Base-by-base conservation (phyloP, 495 filamentous ascomycete species). In the Clavariopsis aquatica region DNA sequence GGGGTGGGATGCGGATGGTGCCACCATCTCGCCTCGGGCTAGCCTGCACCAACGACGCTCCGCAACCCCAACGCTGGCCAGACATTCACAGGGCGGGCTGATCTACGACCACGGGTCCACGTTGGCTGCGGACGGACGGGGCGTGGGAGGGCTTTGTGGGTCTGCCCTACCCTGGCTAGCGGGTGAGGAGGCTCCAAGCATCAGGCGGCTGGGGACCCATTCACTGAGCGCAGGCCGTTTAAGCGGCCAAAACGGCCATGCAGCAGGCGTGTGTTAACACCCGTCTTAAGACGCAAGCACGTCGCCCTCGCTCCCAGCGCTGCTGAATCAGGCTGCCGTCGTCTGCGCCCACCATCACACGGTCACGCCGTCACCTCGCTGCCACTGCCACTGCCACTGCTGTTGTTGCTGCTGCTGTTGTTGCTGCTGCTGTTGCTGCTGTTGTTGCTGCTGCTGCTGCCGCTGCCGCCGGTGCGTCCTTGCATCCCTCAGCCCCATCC, bases 61-160 rank as follows among this genome's bases (percentile, higher is more conserved):
- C 5, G 20, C 36, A 34, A 12, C 46, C 52, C 23, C 28, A 6
- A 8, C 38, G 13, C 38, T 43, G 4, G 20, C 54, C 27, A 53
- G 31, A 55, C 41, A 53, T 60, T 26, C 49, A 49, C 60, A 23
- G n/a, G 51, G 57, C 51, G 52, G 47, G 20, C 38, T 55, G 65
- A 68, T 63, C 65, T 68, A 60, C 65, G 45, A 28, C 65, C 60
- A 68, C 60, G 65, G 65, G 57, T 59, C 65, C 65, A 68, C 65
- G 59, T 68, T 63, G 45, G 29, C 49, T 57, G 59, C 64, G 47
- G 31, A 47, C n/a, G 43, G 17, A 41, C 22, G 46, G 19, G 52
- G 64, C 57, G 52, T 57, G 52, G 57, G 57, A 64, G 57, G 62
- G 62, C 8, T n/a, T 5, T 49, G 20, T 46, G 52, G 23, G 31